These are phyloP conservation scores for Oryza brachyantha DNA, from an alignment of 176 grass and related monocot species.

Conservation along the genomic window DNA sequence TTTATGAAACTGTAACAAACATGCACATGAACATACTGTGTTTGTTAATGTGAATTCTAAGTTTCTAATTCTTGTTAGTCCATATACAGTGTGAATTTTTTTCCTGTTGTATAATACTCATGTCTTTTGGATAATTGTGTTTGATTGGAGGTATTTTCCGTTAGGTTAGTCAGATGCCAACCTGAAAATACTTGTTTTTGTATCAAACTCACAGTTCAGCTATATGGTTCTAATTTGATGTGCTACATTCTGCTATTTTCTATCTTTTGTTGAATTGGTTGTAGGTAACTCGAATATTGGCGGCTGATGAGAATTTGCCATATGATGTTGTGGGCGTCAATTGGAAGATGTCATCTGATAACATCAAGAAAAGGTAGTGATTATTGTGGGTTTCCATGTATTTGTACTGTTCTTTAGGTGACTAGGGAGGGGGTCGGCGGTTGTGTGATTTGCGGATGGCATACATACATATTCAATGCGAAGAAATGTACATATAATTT, in stretches of 20 bases:
- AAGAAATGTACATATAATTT: background rate
- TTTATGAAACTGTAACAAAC: background rate
- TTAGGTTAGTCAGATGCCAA: background rate
- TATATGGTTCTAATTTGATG: background rate
- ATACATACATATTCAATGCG: no score
- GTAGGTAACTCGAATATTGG: slow-evolving; percentile 88
- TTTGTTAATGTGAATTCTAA: background rate
- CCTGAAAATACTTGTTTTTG: background rate
- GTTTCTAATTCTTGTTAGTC: background rate
- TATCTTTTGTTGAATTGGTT: slow-evolving; percentile 9
- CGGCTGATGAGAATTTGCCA: slow-evolving; percentile 61
- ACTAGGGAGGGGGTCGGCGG: no score
- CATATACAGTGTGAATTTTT: background rate
- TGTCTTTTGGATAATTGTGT: background rate
- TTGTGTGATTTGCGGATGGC: no score
- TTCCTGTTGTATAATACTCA: background rate
- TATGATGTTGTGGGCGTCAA: slow-evolving; percentile 91
- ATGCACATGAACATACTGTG: background rate
- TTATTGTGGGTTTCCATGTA: slow-evolving; percentile 20
- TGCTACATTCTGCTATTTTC: background rate
- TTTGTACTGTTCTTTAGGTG: background rate
- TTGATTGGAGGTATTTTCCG: background rate
- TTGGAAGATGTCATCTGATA: slow-evolving; percentile 93
- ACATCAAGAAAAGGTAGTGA: slow-evolving; percentile 90
- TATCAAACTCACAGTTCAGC: background rate